Conservation (phyloP, 768 basidiomycete species). For the Pisolithus marmoratus region DNA sequence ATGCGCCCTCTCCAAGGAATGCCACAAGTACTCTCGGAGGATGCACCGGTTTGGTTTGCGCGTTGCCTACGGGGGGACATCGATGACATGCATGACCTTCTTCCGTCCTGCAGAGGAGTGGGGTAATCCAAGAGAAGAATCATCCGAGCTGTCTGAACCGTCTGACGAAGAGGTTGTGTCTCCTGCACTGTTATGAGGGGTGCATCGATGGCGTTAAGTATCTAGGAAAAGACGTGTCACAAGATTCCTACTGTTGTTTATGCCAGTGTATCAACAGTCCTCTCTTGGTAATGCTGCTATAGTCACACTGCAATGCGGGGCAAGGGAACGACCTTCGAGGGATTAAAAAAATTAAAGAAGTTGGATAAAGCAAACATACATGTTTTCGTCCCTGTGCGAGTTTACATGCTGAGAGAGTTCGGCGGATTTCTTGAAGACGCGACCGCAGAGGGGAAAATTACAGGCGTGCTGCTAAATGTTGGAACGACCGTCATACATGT, state of each 20-base stretch:
- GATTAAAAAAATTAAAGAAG: neutral
- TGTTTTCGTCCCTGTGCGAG: slow-evolving; percentile 8
- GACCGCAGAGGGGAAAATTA: slow-evolving; percentile 6
- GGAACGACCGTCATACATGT: neutral
- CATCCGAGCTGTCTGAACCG: no score
- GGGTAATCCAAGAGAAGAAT: no score
- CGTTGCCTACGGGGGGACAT: no score
- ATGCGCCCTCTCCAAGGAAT: neutral
- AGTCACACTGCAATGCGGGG: slow-evolving; percentile 8
- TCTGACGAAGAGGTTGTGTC: no score
- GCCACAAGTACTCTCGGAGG: neutral
- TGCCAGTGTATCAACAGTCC: slow-evolving; percentile 16
- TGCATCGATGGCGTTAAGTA: no score
- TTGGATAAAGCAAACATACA: neutral
- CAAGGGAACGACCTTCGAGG: slow-evolving; percentile 15
- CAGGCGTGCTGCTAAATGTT: slow-evolving; percentile 11
- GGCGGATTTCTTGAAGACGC: slow-evolving; percentile 10
- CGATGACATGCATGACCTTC: no score
- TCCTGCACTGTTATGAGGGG: no score
- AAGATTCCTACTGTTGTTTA: slow-evolving; percentile 12
- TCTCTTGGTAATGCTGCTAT: slow-evolving; percentile 15
- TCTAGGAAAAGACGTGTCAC: no score
- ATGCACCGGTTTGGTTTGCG: neutral
- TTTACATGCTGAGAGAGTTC: slow-evolving; percentile 20
- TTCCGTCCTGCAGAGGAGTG: no score